phyloP scores from a whole-genome alignment of 1,284 basidiomycete genomes.

The Heliocybe sulcata region DNA sequence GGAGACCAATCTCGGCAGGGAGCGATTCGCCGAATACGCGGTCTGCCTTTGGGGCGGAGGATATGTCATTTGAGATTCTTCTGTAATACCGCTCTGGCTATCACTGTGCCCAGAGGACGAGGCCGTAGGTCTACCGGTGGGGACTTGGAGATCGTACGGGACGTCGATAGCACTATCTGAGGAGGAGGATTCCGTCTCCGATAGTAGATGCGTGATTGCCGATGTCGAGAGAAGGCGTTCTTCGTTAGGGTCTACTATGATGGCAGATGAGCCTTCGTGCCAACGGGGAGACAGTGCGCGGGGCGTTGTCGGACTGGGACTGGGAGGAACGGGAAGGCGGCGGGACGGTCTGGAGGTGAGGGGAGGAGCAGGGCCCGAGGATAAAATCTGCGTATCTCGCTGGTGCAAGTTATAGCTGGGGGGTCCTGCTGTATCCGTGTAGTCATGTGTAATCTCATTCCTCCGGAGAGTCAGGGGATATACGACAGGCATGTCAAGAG shows the following conservation, averaged over 20 bases:
- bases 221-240: constrained; percentile 51
- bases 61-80: constrained; percentile 41
- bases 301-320: constrained; percentile 10
- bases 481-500: not conserved
- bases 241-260: constrained; percentile 47
- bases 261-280: constrained; percentile 55
- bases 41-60: constrained; percentile 22
- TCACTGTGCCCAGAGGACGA: constrained; percentile 18
- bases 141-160: constrained; percentile 16
- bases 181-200: constrained; percentile 9
- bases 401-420: not conserved
- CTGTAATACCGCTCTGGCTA: constrained; percentile 31
- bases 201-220: constrained; percentile 52
- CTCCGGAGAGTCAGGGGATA: not conserved
- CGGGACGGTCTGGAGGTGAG: not conserved
- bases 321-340: constrained; percentile 6
- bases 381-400: not conserved
- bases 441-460: not conserved
- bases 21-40: not conserved
- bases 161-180: constrained; percentile 24
- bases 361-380: not conserved
- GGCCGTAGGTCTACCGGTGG: not conserved
- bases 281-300: constrained; percentile 34
- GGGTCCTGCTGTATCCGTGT: not conserved
- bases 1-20: not conserved